phyloP scores from a whole-genome alignment of 306 rosid species.

The Sicyos baderoa region DNA sequence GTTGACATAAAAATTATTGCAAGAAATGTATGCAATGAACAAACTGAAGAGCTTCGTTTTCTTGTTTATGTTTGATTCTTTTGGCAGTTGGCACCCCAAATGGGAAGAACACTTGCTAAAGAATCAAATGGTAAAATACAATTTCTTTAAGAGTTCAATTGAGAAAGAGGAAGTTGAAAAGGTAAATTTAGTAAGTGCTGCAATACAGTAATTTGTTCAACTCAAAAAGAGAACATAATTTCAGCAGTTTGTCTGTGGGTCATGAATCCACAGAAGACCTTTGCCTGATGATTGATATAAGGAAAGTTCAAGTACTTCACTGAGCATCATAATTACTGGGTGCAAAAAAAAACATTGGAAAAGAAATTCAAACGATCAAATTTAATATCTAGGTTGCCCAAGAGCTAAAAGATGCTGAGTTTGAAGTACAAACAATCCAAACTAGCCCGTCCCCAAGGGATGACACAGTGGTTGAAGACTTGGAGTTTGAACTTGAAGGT shows the following conservation, averaged over 20 bases:
- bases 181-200: neutral
- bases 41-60: neutral
- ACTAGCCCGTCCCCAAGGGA: too few species aligned
- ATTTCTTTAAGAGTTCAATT: neutral
- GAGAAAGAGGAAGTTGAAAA: neutral
- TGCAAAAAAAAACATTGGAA: neutral
- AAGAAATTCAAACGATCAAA: neutral
- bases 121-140: neutral
- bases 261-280: neutral
- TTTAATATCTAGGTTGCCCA: conserved; percentile 2
- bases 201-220: neutral
- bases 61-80: conserved; percentile 6
- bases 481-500: too few species aligned
- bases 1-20: neutral
- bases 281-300: neutral
- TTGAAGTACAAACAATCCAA: neutral
- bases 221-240: neutral
- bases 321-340: neutral
- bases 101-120: neutral
- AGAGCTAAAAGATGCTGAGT: neutral
- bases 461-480: too few species aligned
- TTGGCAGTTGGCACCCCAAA: neutral
- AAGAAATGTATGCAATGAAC: conserved; percentile 1
- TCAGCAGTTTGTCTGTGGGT: conserved; percentile 2
- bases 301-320: neutral